Evolutionary conservation across 257 asterid genomes (phyloP).

Genomic region (Forsythia viridissima): DNA sequence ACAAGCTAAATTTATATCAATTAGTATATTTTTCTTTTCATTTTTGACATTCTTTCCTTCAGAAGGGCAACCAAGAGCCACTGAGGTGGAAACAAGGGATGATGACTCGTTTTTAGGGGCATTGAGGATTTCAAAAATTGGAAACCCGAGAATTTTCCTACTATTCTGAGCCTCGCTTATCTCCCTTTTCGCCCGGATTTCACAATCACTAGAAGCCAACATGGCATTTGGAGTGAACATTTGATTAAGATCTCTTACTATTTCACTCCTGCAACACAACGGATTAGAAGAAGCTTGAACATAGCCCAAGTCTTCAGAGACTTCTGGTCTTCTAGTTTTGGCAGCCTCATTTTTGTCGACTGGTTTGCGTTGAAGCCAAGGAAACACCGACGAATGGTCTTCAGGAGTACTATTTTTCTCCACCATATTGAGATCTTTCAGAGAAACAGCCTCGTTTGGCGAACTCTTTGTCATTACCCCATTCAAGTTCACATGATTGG

Average conservation of each 20-base stretch:
- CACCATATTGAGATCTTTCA: conserved; percentile 39
- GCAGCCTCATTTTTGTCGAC: conserved; percentile 22
- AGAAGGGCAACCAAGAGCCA: not conserved
- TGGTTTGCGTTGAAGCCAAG: conserved; percentile 73
- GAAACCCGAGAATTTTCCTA: not conserved
- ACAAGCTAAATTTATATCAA: not conserved
- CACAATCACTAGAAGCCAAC: conserved; percentile 31
- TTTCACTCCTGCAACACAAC: too few species aligned
- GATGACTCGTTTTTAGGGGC: not conserved
- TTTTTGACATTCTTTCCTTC: not conserved
- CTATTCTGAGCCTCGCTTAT: not conserved
- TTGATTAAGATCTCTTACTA: conserved; percentile 53
- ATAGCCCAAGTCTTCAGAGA: conserved; percentile 24
- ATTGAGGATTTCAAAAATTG: not conserved
- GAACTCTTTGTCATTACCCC: conserved; percentile 44
- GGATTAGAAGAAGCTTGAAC: conserved; percentile 33
- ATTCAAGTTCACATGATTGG: conserved; percentile 58
- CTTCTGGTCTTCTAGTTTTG: conserved; percentile 26
- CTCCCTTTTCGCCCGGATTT: conserved; percentile 9
- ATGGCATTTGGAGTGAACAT: conserved; percentile 27
- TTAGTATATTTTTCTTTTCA: not conserved
- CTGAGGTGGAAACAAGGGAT: not conserved
- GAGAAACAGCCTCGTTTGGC: conserved; percentile 32
- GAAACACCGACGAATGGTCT: conserved; percentile 39
- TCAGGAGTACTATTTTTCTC: conserved; percentile 39